Evolutionary conservation across 2,329 filamentous ascomycete species (phyloP).

Genomic region (Phoma sp.): DNA sequence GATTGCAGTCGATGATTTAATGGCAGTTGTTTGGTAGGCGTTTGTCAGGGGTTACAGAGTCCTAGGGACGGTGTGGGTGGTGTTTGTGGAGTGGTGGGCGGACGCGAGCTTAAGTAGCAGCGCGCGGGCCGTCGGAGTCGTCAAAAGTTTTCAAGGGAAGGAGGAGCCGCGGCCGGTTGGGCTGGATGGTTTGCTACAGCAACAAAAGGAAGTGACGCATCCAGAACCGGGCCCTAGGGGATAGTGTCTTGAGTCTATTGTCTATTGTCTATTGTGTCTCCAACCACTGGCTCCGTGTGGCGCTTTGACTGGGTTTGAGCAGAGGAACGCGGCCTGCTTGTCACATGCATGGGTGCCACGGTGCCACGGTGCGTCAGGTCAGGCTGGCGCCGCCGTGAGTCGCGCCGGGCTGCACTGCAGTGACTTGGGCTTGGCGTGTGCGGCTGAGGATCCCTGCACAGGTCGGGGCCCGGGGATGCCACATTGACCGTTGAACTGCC

Average conservation of each 20-base stretch:
- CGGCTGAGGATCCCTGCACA: constrained; percentile 17
- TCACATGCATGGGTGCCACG: constrained; percentile 13
- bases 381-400: not conserved
- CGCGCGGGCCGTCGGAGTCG: constrained; percentile 13
- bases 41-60: constrained; percentile 22
- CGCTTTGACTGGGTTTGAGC: constrained; percentile 13
- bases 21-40: not conserved
- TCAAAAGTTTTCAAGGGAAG: constrained; percentile 13
- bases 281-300: constrained; percentile 10
- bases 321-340: not conserved
- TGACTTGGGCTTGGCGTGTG: not conserved
- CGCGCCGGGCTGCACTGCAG: not conserved
- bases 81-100: constrained; percentile 20
- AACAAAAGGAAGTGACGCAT: constrained; percentile 14
- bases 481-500: constrained; percentile 24
- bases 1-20: not conserved
- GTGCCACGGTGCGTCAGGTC: not conserved
- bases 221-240: constrained; percentile 5
- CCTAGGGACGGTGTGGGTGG: constrained; percentile 36
- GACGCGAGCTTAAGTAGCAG: constrained; percentile 22
- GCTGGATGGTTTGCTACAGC: constrained; percentile 7
- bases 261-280: not conserved
- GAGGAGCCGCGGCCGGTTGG: constrained; percentile 4
- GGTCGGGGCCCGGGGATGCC: constrained; percentile 19
- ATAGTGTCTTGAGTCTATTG: not conserved